Evolutionary conservation across 306 rosid species (phyloP).

Genomic region (Cercis canadensis): DNA sequence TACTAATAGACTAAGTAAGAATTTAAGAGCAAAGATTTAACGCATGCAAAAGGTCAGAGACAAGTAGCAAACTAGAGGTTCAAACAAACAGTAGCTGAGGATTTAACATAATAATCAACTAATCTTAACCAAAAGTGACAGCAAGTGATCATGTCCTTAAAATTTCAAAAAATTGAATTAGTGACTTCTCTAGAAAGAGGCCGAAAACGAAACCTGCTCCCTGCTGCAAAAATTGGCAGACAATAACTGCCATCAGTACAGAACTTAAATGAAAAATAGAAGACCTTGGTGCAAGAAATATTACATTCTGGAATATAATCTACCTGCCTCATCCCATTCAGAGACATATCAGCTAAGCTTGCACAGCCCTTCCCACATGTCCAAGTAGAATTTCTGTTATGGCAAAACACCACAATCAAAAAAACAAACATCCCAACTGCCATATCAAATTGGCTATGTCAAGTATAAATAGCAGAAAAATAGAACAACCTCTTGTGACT

Average conservation of each 20-base stretch:
- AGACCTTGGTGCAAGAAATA: conserved; percentile 5
- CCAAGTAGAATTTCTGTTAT: conserved; percentile 59
- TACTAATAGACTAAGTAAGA: no score
- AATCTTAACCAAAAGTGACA: not conserved
- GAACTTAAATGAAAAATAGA: not conserved
- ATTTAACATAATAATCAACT: no score
- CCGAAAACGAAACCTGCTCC: conserved; percentile 39
- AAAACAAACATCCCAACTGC: conserved; percentile 49
- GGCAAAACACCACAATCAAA: conserved; percentile 55
- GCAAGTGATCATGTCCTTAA: conserved; percentile 17
- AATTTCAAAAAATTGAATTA: conserved; percentile 3
- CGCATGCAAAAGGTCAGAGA: no score
- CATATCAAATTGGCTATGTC: conserved; percentile 23
- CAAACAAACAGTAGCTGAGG: no score
- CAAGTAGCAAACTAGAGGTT: no score
- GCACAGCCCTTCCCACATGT: conserved; percentile 47
- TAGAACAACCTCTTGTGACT: conserved; percentile 32
- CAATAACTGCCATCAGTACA: conserved; percentile 47
- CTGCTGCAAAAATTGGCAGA: conserved; percentile 44
- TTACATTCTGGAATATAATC: conserved; percentile 30
- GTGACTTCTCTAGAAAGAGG: conserved; percentile 33
- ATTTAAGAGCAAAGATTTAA: no score
- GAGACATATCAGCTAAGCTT: conserved; percentile 45
- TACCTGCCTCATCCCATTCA: conserved; percentile 55
- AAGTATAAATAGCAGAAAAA: conserved; percentile 36